Evolutionary conservation across 2,329 filamentous ascomycete species (phyloP), one percentile per base, ranked within the genome.

Genomic region (Ophiostoma fasciatum): DNA sequence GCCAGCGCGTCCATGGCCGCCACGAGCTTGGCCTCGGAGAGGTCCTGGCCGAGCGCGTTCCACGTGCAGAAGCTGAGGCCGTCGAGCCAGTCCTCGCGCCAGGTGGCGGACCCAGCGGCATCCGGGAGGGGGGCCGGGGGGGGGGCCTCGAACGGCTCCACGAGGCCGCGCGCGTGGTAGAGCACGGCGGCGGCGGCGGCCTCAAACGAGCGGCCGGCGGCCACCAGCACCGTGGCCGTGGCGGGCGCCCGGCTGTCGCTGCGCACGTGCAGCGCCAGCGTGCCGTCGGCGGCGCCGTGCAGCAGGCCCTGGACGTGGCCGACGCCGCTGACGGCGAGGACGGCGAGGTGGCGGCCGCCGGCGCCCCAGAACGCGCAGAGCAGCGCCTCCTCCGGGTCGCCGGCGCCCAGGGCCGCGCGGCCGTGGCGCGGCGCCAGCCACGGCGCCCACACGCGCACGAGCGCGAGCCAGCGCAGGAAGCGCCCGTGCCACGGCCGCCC

Each of bases 41-140:
- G 63, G 30, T 77, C 62, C 48, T 92, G 83, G 0, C 90, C 90
- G 0, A 98, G 64, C 0, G 77, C 81, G 51, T 96, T 98, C 90
- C 90, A 98, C 1, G 90, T 98, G 53, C 90, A 98, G 52, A 90
- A 98, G 1, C 85, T 82, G 26, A 98, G 62, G 0, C 85, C 84
- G 53, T 96, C 90, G 51, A 87, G 87, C 85, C 87, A 94, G 40
- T 82, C 74, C 44, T 90, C 75, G 33, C 82, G 60, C 84, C 84
- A 94, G 51, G n/a, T n/a, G 74, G 56, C 6, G 65, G 58, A 36
- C 66, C 64, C 23, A 77, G 6, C 9, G 23, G 23, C 23, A 10
- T 25, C 11, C 23, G 4, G 23, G 23, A 25, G 11, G 23, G 23
- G 11, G 23, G 11, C 23, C 3, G 22, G 4, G 22, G 23, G 4